Conservation (phyloP, 257 asterid genomes). For the Solanum dulcamara region DNA sequence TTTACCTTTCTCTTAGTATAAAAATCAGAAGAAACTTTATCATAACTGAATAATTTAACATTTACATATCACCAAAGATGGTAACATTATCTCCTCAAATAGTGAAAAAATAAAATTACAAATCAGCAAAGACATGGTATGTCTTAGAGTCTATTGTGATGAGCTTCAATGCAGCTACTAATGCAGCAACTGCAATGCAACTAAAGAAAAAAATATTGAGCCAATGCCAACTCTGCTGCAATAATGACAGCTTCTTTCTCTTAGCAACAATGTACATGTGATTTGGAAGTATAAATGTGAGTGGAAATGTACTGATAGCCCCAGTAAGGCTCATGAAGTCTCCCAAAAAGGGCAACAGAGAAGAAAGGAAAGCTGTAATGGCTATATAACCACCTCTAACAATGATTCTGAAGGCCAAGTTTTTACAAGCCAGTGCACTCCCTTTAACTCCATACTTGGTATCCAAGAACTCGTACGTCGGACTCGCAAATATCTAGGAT, state of each 20-base stretch:
- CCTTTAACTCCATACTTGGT: conserved; percentile 66
- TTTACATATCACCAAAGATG: background rate
- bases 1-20: background rate
- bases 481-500: conserved; percentile 87
- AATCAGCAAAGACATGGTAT: conserved; percentile 66
- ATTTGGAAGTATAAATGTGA: conserved; percentile 95
- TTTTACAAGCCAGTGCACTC: conserved; percentile 47
- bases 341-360: conserved; percentile 83
- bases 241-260: conserved; percentile 23
- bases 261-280: conserved; percentile 86
- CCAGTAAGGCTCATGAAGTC: conserved; percentile 98
- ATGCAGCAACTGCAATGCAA: conserved; percentile 48
- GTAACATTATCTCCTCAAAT: background rate
- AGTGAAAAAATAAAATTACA: conserved; percentile 9
- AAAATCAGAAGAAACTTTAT: background rate
- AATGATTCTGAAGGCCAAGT: conserved; percentile 49
- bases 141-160: conserved; percentile 52
- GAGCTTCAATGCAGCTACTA: conserved; percentile 62
- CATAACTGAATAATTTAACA: background rate
- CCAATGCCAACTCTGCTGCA: conserved; percentile 91
- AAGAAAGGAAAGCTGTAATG: conserved; percentile 56
- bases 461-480: conserved; percentile 84
- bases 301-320: conserved; percentile 85
- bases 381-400: conserved; percentile 84
- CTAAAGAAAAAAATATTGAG: conserved; percentile 52